Base-by-base conservation (phyloP, 345 rosid species). In the Gossypium bickii region DNA sequence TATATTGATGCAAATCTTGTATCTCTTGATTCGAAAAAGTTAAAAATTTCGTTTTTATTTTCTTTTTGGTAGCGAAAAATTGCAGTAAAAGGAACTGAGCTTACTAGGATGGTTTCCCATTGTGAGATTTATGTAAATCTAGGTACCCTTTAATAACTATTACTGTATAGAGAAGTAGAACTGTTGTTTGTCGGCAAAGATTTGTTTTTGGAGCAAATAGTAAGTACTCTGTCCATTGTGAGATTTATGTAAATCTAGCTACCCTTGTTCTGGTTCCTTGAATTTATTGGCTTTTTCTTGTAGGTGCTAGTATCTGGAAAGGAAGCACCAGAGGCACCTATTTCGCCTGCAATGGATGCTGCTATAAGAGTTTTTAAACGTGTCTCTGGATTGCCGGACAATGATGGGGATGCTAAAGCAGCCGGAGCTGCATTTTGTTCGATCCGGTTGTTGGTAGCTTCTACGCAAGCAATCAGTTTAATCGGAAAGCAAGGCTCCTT, bases 401-500 rank as follows among this genome's bases (percentile, higher is more conserved):
- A 73, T 27, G 81, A 81, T 16, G 84, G 77, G 57, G 87, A 80
- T 55, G 64, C 55, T 63, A 71, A 44, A 17, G 61, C 77, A 29
- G 80, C 73, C 62, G 85, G 77, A 44, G 78, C 65, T 79, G 87
- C 83, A 17, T 86, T 87, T 85, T 89, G 80, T 79, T 90, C 96
- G 8, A 79, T 90, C 34, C 82, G 89, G 72, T 81, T 95, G 60
- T 78, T 95, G 88, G 96, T 90, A 78, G 91, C 98, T 12, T 88
- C 94, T 41, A 83, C 96, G 0, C 99, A 95, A 78, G 99, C 98
- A 1, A 93, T 91, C 12, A 90, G 85, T 82, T 83, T 95, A 49
- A 95, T 95, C 41, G 99, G 99, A 53, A 95, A 91, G 82, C 99
- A 93, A 76, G 99, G 99, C 9, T 90, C 96, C 9, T 74, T 79